A percentile compares a stretch with the other conserved stretches of the same genome.
Evolutionary conservation across 2,329 filamentous ascomycete species (phyloP).

Genomic region (Nothophaeocryptopus gaeumannii): DNA sequence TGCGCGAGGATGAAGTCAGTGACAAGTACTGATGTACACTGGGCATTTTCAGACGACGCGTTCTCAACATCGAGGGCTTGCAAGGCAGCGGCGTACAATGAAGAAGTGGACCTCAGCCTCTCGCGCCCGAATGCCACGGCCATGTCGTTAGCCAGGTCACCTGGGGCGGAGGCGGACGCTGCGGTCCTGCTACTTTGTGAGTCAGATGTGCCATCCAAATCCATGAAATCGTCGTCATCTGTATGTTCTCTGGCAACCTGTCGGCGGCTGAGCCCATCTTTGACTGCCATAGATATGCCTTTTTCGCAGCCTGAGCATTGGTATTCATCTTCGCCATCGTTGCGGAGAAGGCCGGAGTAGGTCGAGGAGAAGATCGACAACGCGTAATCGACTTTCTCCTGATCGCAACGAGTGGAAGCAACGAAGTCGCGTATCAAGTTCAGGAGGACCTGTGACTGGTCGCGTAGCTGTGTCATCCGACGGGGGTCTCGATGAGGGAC

Average conservation of each 20-base stretch:
- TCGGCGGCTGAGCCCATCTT: slow-evolving; percentile 9
- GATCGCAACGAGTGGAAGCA: slow-evolving; percentile 38
- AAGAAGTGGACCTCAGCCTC: slow-evolving; percentile 20
- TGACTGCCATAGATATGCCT: slow-evolving; percentile 20
- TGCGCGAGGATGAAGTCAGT: slow-evolving; percentile 28
- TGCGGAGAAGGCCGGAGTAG: slow-evolving; percentile 15
- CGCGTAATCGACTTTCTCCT: slow-evolving; percentile 44
- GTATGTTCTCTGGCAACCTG: slow-evolving; percentile 35
- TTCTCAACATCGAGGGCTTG: slow-evolving; percentile 4
- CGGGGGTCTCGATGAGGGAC: slow-evolving; percentile 28
- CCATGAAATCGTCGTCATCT: slow-evolving; percentile 57
- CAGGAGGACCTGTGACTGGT: slow-evolving; percentile 27
- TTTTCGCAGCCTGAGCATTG: slow-evolving; percentile 17
- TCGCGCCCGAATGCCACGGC: slow-evolving; percentile 22
- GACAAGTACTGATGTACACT: slow-evolving; percentile 13
- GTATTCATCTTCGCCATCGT: background rate
- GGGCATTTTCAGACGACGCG: background rate
- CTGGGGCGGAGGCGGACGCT: slow-evolving; percentile 33
- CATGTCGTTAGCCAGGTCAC: slow-evolving; percentile 48
- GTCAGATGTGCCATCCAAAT: slow-evolving; percentile 64
- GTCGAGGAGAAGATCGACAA: slow-evolving; percentile 36
- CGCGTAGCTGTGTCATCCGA: slow-evolving; percentile 29
- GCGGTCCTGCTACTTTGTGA: slow-evolving; percentile 55
- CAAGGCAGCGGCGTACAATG: slow-evolving; percentile 25
- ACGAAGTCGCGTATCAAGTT: slow-evolving; percentile 37